Base-by-base conservation (phyloP, 2,329 filamentous ascomycete genomes). In the Diplodia mutila region DNA sequence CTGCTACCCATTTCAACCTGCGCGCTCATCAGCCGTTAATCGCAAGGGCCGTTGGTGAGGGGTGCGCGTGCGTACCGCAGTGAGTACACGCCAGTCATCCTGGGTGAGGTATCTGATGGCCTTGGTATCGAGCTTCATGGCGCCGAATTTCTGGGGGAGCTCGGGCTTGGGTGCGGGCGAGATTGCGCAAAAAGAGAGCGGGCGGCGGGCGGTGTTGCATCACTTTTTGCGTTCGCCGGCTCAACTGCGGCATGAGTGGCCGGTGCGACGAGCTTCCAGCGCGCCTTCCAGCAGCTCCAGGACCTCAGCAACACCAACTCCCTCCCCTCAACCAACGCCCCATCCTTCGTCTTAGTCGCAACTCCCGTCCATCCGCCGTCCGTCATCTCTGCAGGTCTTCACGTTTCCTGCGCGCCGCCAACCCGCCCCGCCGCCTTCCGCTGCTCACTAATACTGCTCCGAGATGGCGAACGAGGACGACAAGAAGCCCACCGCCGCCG, bases 41-140 rank as follows among this genome's bases (percentile, higher is more conserved):
- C 72, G 75, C 73, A 74, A 74, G 72, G 69, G 46, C 66, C 65
- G 72, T 69, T 66, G 70, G 63, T 49, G 55, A 57, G 34, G 34
- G 6, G 66, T 64, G 70, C 70, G 72, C 73, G 70, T 37, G 66
- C 71, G 69, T 89, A 97, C 94, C 74, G 93, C 95, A 76, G 92
- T 90, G 70, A 99, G 90, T 70, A 97, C 94, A 73, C 91, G 89
- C 93, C 96, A 99, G 84, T 99, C 95, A 81, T 98, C 95, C 18
- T 88, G 82, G 61, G 91, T 90, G 79, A 99, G 87, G 81, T 99
- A 94, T 78, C 96, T 93, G 82, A 99, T 90, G 61, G 92, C 90
- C 79, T 93, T 93, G 61, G 94, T 94, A 79, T 99, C 93, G 79
- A 99, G 89, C 85, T 95, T 97, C 95, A 99, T 99, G 71, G 69